Evolutionary conservation across 805 yeast genomes (phyloP), one percentile per base, ranked within the genome.

Genomic region (Starmerella vaccinii): DNA sequence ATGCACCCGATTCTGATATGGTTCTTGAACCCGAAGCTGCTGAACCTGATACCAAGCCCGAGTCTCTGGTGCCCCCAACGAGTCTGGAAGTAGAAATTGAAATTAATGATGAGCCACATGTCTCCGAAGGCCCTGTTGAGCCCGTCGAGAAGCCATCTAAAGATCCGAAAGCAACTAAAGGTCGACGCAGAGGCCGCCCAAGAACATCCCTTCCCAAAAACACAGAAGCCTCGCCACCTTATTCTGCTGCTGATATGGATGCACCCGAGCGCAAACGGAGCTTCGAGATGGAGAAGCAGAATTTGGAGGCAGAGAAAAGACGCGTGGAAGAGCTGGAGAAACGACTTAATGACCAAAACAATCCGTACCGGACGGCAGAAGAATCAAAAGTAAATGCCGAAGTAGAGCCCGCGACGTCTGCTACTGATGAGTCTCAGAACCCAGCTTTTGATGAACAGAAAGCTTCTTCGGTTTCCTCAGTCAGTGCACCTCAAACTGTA

Each of bases 241-340:
- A 15, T 32, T 15, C 45, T 26, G 4, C 45, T 6, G 33, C 9
- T 24, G 45, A 40, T 1, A 13, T 19, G 18, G 35, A 29, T 5
- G 7, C 18, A 5, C 26, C 26, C 1, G 34, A 29, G 24, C 26
- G 24, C 6, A 39, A 42, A 22, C 24, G 26, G 4, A 35, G 24
- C 13, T 48, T 47, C 23, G 41, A 29, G 21, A 19, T 7, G 23
- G 51, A 51, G 49, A 42, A 37, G 23, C 49, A 43, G 12, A 22
- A 32, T 5, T 23, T 48, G 4, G 46, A 37, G 34, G 42, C 22
- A 4, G 37, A 48, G 29, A 51, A 51, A 47, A 46, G 46, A 4
- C 40, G 55, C 38, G 47, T 54, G 47, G 29, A 58, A 49, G 54
- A 55, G 32, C 33, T 53, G 16, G 50, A 54, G 40, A 16, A 46